Base-by-base conservation (phyloP, 768 basidiomycete species). In the Lactifluus rugatus region DNA sequence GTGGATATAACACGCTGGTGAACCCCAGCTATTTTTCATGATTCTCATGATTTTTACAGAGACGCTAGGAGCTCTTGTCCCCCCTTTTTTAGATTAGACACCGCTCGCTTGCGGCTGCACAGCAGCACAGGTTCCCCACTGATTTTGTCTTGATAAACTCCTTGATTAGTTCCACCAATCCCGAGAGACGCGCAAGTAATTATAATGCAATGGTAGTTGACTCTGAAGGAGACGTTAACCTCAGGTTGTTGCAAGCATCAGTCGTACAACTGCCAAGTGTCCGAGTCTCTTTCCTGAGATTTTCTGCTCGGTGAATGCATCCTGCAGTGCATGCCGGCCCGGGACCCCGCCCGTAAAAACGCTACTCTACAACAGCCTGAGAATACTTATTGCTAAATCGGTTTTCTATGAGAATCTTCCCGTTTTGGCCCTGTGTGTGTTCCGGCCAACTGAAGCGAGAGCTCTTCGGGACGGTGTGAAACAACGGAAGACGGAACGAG, bases 271-370 rank as follows among this genome's bases (percentile, higher is more conserved):
- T 37, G 65, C 68, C 58, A 86, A 70, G 61, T 71, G 76, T 42
- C n/a, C n/a, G n/a, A n/a, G n/a, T n/a, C 70, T 67, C 62, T 75
- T 73, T 23, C 77, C 67, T 28, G 76, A 71, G 56, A 83, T 70
- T 66, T 78, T 79, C 68, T 85, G 78, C 32, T 97, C 94, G 17
- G 80, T 77, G 69, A 97, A 96, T 9, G 93, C 93, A 45, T 94
- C 94, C 70, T 96, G 94, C 41, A 97, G 78, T 36, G 94, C 94
- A n/a, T n/a, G n/a, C n/a, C n/a, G n/a, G n/a, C n/a, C n/a, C n/a
- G n/a, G n/a, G n/a, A n/a, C n/a, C n/a, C n/a, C n/a, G n/a, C n/a
- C n/a, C n/a, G n/a, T n/a, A n/a, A n/a, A n/a, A n/a, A n/a, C n/a
- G n/a, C n/a, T n/a, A n/a, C n/a, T n/a, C n/a, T n/a, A n/a, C n/a